Conservation (phyloP, 495 filamentous ascomycete species). For the Daldinia caldariorum region DNA sequence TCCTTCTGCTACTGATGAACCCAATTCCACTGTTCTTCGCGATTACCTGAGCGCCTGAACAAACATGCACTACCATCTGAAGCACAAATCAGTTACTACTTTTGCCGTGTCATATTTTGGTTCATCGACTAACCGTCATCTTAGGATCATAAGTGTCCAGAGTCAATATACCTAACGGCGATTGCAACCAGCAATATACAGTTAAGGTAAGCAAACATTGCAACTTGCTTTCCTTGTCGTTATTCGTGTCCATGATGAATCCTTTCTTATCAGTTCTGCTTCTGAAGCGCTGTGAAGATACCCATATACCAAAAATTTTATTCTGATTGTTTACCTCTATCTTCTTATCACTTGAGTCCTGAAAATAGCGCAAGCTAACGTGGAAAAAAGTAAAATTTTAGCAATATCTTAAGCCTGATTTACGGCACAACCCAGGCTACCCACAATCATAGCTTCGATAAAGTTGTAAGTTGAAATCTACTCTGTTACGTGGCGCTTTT, state of each 20-base stretch:
- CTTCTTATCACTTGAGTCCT: slow-evolving; percentile 18
- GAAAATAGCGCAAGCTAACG: slow-evolving; percentile 31
- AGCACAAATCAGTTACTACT: slow-evolving; percentile 42
- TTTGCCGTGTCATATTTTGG: slow-evolving; percentile 28
- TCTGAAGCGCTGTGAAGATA: slow-evolving; percentile 87
- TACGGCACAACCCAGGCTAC: not conserved
- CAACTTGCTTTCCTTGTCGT: not conserved
- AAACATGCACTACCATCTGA: slow-evolving; percentile 99
- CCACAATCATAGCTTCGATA: not conserved
- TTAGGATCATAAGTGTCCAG: slow-evolving; percentile 2
- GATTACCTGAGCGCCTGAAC: slow-evolving; percentile 92
- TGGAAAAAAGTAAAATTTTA: slow-evolving; percentile 13
- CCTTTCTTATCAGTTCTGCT: slow-evolving; percentile 89
- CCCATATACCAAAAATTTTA: slow-evolving; percentile 77
- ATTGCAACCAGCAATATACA: slow-evolving; percentile 12
- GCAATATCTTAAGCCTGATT: not conserved
- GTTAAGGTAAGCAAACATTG: slow-evolving; percentile 33
- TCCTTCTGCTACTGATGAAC: slow-evolving; percentile 47
- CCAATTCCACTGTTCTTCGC: slow-evolving; percentile 62
- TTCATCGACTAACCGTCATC: slow-evolving; percentile 35
- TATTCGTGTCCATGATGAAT: slow-evolving; percentile 75
- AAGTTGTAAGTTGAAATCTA: slow-evolving; percentile 26
- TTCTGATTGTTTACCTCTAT: slow-evolving; percentile 53
- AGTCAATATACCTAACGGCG: not conserved
- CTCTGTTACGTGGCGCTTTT: slow-evolving; percentile 27